Evolutionary conservation across 768 basidiomycete species (phyloP).

Genomic region (Dacryopinax primogenitus): DNA sequence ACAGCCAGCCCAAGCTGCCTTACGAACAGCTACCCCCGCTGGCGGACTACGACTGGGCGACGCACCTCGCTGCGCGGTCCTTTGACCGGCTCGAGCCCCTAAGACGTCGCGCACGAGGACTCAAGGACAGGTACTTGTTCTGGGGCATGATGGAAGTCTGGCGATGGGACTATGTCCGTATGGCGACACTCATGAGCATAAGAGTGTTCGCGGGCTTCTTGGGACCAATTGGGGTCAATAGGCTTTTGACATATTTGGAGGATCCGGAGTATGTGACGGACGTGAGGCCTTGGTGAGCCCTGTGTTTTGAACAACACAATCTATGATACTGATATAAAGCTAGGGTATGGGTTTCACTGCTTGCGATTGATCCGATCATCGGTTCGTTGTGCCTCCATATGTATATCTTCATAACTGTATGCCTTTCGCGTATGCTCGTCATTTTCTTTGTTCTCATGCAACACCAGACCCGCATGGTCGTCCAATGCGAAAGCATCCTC

Average conservation of each 20-base stretch:
- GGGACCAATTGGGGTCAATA: background rate
- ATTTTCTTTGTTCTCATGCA: background rate
- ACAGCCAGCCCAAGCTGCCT: constrained; percentile 23
- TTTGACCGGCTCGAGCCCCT: constrained; percentile 26
- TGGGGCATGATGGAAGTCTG: background rate
- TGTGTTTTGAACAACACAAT: background rate
- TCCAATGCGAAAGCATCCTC: constrained; percentile 40
- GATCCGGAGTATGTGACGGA: background rate
- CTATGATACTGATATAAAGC: background rate
- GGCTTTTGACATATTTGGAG: constrained; percentile 17
- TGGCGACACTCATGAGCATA: background rate
- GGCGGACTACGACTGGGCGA: constrained; percentile 27
- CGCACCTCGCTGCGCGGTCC: constrained; percentile 22
- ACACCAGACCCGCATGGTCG: constrained; percentile 33
- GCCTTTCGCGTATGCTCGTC: background rate
- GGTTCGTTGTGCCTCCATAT: constrained; percentile 37
- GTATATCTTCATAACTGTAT: constrained; percentile 35
- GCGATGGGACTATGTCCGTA: background rate
- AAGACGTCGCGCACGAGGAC: background rate
- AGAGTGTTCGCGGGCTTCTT: background rate
- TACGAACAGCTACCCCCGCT: constrained; percentile 27
- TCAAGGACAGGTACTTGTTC: background rate
- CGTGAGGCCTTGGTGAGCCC: background rate
- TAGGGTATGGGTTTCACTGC: background rate
- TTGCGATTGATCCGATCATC: constrained; percentile 23